phyloP scores from a whole-genome alignment of 2,329 filamentous ascomycete genomes.

The Decorospora gaudefroyi region DNA sequence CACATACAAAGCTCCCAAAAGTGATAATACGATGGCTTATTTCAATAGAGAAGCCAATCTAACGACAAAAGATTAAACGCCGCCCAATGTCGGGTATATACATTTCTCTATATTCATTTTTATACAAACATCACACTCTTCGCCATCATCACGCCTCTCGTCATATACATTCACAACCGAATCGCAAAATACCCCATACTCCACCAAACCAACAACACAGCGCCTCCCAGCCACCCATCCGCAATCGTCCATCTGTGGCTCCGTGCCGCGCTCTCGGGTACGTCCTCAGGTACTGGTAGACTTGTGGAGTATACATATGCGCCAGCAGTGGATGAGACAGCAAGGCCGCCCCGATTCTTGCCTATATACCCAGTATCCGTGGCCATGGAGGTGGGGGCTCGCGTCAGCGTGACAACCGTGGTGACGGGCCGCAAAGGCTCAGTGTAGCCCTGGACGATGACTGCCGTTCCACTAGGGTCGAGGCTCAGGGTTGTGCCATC shows the following conservation, averaged over 20 bases:
- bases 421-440: constrained; percentile 28
- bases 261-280: constrained; percentile 9
- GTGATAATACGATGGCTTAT: background rate
- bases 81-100: no score
- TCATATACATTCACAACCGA: constrained; percentile 25
- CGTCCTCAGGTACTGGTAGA: no score
- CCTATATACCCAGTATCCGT: background rate
- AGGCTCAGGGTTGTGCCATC: constrained; percentile 43
- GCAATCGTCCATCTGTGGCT: background rate
- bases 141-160: background rate
- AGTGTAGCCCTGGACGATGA: constrained; percentile 34
- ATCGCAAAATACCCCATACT: constrained; percentile 23
- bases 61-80: constrained; percentile 8
- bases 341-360: constrained; percentile 5
- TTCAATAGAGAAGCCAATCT: background rate
- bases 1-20: no score
- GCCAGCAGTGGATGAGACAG: constrained; percentile 3
- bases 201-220: constrained; percentile 20
- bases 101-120: no score
- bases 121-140: constrained; percentile 3
- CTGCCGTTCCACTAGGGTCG: constrained; percentile 31
- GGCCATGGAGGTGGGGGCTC: background rate
- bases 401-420: constrained; percentile 28
- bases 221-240: constrained; percentile 17
- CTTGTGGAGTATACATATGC: constrained; percentile 12